Base-by-base conservation (phyloP, 805 yeast genomes). In the Schwanniomyces pseudopolymorphus region DNA sequence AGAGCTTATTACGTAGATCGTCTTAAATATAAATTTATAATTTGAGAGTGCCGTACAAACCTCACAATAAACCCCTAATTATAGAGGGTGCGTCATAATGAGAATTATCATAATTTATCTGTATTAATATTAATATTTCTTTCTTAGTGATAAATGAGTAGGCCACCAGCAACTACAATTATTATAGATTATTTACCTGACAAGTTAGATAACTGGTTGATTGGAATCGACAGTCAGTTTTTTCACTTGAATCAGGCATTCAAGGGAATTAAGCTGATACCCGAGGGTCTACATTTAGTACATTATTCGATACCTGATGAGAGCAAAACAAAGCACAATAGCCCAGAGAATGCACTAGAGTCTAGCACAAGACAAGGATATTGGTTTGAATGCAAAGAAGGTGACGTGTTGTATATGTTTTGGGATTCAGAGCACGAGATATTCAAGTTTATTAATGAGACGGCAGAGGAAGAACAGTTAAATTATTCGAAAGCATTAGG, bases 261-360 rank as follows among this genome's bases (percentile, higher is more conserved):
- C 20, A 66, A 61, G 46, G 88, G 88, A 1, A 69, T 84, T 50
- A 81, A 80, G 51, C 59, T 63, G 14, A 64, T 84, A 3, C 72
- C 79, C 0, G 47, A 58, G 3, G 88, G 88, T 0, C 40, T 72
- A 0, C 89, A 84, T 59, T 60, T 81, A 1, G 52, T 83, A 10
- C 88, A 84, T 59, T 73, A 77, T 62, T 76, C 80, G 0, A 60
- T 49, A 3, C 59, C 61, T 4, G 27, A 48, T 7, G 21, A 22
- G 1, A 40, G 17, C 13, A 43, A 44, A 14, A 39, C 26, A 3
- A 40, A 33, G 16, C 17, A 39, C 13, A 43, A 39, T 4, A 24
- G 6, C 10, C 40, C 41, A 27, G 31, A 27, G 11, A 14, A 26
- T 20, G 24, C 24, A 14, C 33, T 28, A 22, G 38, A 44, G 10